Evolutionary conservation across 306 rosid genomes (phyloP).

Genomic region (Begonia loranthoides): DNA sequence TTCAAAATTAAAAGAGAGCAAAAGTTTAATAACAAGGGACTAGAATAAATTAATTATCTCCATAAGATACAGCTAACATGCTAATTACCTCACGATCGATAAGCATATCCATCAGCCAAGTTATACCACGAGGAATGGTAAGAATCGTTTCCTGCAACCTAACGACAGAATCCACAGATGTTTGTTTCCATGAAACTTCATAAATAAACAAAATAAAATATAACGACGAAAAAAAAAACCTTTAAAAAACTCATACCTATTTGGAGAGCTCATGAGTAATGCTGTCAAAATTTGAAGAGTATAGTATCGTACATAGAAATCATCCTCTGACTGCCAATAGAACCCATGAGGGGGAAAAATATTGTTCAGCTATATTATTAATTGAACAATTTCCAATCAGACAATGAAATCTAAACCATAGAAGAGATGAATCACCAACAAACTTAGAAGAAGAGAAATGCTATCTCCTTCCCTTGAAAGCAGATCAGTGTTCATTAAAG

Average conservation of each 20-base stretch:
- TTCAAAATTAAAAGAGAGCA: too few relatives aligned
- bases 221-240: not conserved
- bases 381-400: too few relatives aligned
- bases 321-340: slow-evolving; percentile 74
- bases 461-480: slow-evolving; percentile 79
- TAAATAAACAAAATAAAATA: not conserved
- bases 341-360: not conserved
- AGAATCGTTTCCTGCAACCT: slow-evolving; percentile 97
- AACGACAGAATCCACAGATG: slow-evolving; percentile 30
- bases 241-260: slow-evolving; percentile 34
- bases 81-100: slow-evolving; percentile 92
- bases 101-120: slow-evolving; percentile 94
- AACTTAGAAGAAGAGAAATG: slow-evolving; percentile 79
- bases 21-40: not conserved
- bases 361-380: too few relatives aligned
- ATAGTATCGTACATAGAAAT: slow-evolving; percentile 87
- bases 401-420: too few relatives aligned
- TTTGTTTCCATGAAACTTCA: slow-evolving; percentile 3
- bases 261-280: slow-evolving; percentile 74
- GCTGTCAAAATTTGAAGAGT: slow-evolving; percentile 88
- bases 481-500: slow-evolving; percentile 73
- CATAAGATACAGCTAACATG: not conserved
- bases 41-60: not conserved
- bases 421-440: slow-evolving; percentile 51
- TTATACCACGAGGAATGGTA: slow-evolving; percentile 83